phyloP scores from a whole-genome alignment of 352 stramenopile species.

The Saprolegnia diclina region DNA sequence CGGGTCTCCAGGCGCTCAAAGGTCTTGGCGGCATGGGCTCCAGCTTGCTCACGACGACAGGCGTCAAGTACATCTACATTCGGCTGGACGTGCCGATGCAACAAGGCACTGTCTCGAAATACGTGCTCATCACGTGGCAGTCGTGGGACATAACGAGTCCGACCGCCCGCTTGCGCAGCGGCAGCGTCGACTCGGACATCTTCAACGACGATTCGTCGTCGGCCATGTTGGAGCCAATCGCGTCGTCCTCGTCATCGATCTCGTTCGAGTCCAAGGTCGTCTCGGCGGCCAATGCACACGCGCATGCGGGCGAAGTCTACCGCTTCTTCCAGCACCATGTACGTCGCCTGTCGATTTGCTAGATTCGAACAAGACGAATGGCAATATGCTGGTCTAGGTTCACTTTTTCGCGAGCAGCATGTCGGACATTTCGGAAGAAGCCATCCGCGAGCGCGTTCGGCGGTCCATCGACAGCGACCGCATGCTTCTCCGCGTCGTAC shows the following conservation, averaged over 20 bases:
- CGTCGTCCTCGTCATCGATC: neutral
- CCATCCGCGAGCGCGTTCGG: conserved; percentile 74
- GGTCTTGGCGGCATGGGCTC: conserved; percentile 72
- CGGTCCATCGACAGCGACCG: conserved; percentile 80
- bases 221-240: neutral
- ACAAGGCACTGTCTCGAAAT: conserved; percentile 81
- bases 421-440: conserved; percentile 78
- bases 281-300: conserved; percentile 68
- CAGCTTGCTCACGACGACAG: conserved; percentile 54
- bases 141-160: conserved; percentile 25
- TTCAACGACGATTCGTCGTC: conserved; percentile 10
- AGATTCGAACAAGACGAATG: no score
- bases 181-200: conserved; percentile 7
- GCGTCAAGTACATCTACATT: conserved; percentile 87
- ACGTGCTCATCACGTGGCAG: conserved; percentile 83
- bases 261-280: conserved; percentile 46
- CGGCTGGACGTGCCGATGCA: conserved; percentile 81
- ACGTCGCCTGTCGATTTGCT: conserved; percentile 25
- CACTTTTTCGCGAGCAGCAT: conserved; percentile 79
- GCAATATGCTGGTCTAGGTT: conserved; percentile 37
- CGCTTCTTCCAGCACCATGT: conserved; percentile 85
- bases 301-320: conserved; percentile 79
- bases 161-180: neutral
- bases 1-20: conserved; percentile 73
- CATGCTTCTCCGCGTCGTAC: conserved; percentile 79